Evolutionary conservation across 208 protist genomes (phyloP), one percentile per base, ranked within the genome.

Genomic region (Acanthamoeba culbertsoni): DNA sequence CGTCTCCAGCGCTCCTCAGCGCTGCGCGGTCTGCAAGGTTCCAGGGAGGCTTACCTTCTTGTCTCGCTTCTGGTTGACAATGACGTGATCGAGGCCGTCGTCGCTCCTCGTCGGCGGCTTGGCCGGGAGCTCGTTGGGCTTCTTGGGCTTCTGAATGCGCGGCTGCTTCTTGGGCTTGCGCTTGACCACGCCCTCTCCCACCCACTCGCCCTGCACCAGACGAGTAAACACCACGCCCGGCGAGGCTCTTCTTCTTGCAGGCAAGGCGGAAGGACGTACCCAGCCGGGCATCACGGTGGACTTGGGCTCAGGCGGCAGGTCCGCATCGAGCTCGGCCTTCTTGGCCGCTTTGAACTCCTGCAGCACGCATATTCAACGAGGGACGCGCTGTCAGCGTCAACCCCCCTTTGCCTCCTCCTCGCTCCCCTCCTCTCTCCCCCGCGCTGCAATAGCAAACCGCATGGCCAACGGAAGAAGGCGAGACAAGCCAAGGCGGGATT

Each of bases 51-150:
- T 46, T 43, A 75, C 90, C 90, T 93, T 93, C 46, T 59, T 86
- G 53, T 93, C 33, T 42, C 90, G 90, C 71, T 93, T 93, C 71
- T 93, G 42, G 90, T 86, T 93, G 68, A 93, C 86, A 46, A 93
- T 93, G 33, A 93, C 90, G 48, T 86, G 90, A 16, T 93, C 40
- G 26, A 93, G 46, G 10, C 40, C 23, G 33, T 79, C 90, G 68
- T 93, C 90, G 26, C 31, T 45, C n/a, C 90, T 46, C 28, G 62
- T 45, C 10, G 73, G 73, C 12, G 73, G 73, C 73, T 84, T 84
- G 45, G 35, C 48, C 48, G 40, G 90, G n/a, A 51, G 68, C 37
- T 23, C 48, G 20, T 62, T 23, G 26, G 40, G n/a, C 37, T 62
- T 14, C 65, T 92, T 92, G 37, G 88, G 88, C 45, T 92, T 48